These are phyloP conservation scores for Suhomyces bolitotheri DNA, from an alignment of 1,139 yeast genomes.

Conservation along the genomic window DNA sequence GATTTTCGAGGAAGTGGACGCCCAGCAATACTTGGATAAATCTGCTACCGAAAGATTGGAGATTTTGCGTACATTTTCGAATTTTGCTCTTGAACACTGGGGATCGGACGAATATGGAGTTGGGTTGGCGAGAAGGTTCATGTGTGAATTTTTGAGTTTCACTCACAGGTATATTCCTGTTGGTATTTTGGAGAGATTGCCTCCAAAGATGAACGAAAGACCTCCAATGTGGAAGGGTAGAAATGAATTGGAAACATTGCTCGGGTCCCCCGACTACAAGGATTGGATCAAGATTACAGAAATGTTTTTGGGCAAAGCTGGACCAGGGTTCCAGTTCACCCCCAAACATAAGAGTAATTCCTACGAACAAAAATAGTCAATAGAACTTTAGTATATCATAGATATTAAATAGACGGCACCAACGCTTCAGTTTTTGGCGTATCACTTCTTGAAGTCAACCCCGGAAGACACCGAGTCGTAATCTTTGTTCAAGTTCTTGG, in stretches of 20 bases:
- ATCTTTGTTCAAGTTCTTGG: conserved; percentile 63
- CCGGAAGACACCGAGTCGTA: conserved; percentile 52
- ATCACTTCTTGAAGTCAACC: conserved; percentile 6
- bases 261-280: conserved; percentile 79
- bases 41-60: conserved; percentile 86
- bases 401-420: not conserved
- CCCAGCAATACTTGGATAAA: conserved; percentile 87
- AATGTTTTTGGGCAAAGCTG: conserved; percentile 87
- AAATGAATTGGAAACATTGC: conserved; percentile 84
- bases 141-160: conserved; percentile 93
- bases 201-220: conserved; percentile 87
- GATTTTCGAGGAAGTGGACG: conserved; percentile 94
- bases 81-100: conserved; percentile 93
- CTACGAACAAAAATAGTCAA: conserved; percentile 35
- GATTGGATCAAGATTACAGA: conserved; percentile 99
- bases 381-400: not conserved
- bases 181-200: conserved; percentile 85
- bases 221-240: conserved; percentile 96
- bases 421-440: too few relatives aligned
- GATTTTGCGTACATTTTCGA: conserved; percentile 64
- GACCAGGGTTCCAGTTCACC: conserved; percentile 69
- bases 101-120: conserved; percentile 96
- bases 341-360: conserved; percentile 97
- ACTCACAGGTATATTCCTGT: conserved; percentile 93
- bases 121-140: conserved; percentile 79